These are phyloP conservation scores for Pythium vanterpoolii DNA, from an alignment of 352 stramenopile species.

Conservation along the genomic window DNA sequence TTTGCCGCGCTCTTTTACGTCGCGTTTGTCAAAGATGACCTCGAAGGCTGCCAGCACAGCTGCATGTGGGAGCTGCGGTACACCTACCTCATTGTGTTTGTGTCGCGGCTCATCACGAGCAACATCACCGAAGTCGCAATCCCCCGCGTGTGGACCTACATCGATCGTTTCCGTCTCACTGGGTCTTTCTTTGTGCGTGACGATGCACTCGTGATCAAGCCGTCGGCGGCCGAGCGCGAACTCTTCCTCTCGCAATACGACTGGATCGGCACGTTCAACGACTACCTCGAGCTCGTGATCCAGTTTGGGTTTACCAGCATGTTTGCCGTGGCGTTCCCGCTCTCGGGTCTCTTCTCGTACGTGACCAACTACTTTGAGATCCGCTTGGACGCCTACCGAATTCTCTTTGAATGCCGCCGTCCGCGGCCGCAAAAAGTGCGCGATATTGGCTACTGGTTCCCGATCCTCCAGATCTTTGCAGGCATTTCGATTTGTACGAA, in stretches of 20 bases:
- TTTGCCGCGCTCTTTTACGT: slow-evolving; percentile 95
- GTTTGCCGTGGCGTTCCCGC: slow-evolving; percentile 92
- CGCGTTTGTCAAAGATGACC: slow-evolving; percentile 87
- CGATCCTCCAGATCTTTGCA: slow-evolving; percentile 86
- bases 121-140: slow-evolving; percentile 80
- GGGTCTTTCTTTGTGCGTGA: slow-evolving; percentile 43
- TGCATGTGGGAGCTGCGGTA: slow-evolving; percentile 90
- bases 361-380: slow-evolving; percentile 93
- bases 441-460: slow-evolving; percentile 92
- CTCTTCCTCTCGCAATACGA: slow-evolving; percentile 82
- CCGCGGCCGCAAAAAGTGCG: slow-evolving; percentile 77
- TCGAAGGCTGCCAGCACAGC: slow-evolving; percentile 62
- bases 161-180: slow-evolving; percentile 62
- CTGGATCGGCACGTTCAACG: slow-evolving; percentile 86
- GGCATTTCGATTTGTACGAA: slow-evolving; percentile 93
- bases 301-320: slow-evolving; percentile 88
- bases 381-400: slow-evolving; percentile 84
- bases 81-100: slow-evolving; percentile 91
- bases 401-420: slow-evolving; percentile 77
- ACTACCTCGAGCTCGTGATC: slow-evolving; percentile 93
- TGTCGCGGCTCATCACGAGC: slow-evolving; percentile 79
- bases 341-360: slow-evolving; percentile 90
- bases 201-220: slow-evolving; percentile 9
- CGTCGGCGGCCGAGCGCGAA: slow-evolving; percentile 61
- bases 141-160: slow-evolving; percentile 68